Evolutionary conservation across 208 protist genomes (phyloP).

Genomic region (Porcisia hertigi): DNA sequence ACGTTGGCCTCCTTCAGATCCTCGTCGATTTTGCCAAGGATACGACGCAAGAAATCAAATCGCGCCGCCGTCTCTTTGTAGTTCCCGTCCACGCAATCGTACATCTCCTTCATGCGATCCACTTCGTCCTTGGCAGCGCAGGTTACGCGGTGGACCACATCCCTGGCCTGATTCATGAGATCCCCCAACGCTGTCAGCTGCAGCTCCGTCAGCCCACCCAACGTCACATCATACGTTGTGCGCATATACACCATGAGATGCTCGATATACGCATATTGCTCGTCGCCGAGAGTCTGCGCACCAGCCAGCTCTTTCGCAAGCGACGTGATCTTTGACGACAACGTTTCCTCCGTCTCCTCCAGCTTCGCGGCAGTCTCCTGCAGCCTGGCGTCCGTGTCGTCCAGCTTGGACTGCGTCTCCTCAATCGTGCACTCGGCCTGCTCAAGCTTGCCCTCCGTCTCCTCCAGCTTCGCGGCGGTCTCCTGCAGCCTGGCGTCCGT

Average conservation of each 20-base stretch:
- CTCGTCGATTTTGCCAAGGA: constrained; percentile 55
- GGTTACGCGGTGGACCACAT: constrained; percentile 21
- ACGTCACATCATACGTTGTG: constrained; percentile 14
- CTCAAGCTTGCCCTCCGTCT: no score
- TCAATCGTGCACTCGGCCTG: no score
- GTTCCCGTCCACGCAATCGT: constrained; percentile 35
- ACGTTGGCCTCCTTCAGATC: constrained; percentile 51
- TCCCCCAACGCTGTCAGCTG: constrained; percentile 34
- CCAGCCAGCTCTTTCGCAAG: constrained; percentile 25
- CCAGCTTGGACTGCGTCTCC: constrained; percentile 15
- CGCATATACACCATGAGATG: constrained; percentile 23
- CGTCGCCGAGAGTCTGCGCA: constrained; percentile 5
- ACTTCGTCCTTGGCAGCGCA: constrained; percentile 27
- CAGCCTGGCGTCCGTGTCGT: constrained; percentile 33
- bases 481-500: no score
- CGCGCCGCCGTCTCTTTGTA: constrained; percentile 37
- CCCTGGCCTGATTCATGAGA: constrained; percentile 19
- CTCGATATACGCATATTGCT: constrained; percentile 26
- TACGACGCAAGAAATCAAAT: constrained; percentile 36
- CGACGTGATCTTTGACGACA: constrained; percentile 22
- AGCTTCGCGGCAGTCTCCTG: constrained; percentile 38
- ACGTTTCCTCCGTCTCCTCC: constrained; percentile 25
- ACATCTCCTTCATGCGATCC: constrained; percentile 35
- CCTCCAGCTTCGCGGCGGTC: no score
- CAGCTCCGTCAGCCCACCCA: constrained; percentile 41